Percentiles rank a stretch among this genome's conserved stretches.
Evolutionary conservation across 2,329 filamentous ascomycete species (phyloP).

Genomic region (Rhytidhysteron rufulum): DNA sequence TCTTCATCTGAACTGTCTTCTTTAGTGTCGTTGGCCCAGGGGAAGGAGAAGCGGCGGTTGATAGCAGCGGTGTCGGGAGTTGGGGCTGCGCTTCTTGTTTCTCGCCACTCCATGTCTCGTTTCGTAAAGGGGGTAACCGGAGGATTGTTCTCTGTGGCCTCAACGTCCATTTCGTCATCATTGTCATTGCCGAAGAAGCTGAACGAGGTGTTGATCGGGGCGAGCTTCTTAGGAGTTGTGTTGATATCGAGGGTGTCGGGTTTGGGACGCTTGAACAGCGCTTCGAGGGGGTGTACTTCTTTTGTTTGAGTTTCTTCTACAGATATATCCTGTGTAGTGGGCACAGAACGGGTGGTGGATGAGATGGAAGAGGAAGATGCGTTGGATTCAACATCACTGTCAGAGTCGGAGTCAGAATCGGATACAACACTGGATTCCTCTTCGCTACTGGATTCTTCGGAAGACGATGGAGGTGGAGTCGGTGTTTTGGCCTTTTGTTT

Average conservation of each 20-base stretch:
- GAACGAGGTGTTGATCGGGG: conserved; percentile 58
- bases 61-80: conserved; percentile 90
- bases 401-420: conserved; percentile 19
- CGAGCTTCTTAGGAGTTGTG: conserved; percentile 36
- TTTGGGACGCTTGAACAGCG: conserved; percentile 76
- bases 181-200: conserved; percentile 67
- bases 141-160: conserved; percentile 20
- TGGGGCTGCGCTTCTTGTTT: conserved; percentile 81
- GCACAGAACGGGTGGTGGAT: conserved; percentile 9
- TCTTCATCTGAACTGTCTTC: conserved; percentile 47
- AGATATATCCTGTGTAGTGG: conserved; percentile 10
- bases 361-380: conserved; percentile 6
- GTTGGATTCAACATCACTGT: conserved; percentile 15
- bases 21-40: conserved; percentile 34
- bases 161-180: conserved; percentile 41
- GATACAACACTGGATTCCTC: conserved; percentile 31
- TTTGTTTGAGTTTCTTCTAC: conserved; percentile 19
- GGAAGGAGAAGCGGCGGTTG: conserved; percentile 58
- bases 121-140: conserved; percentile 83
- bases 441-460: conserved; percentile 18
- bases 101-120: conserved; percentile 71
- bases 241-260: conserved; percentile 25
- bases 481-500: conserved; percentile 16
- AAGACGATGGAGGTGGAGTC: conserved; percentile 20
- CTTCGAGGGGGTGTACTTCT: conserved; percentile 79